Evolutionary conservation across 2,329 filamentous ascomycete genomes (phyloP), one percentile per base, ranked within the genome.

Genomic region (Diatrype stigma): DNA sequence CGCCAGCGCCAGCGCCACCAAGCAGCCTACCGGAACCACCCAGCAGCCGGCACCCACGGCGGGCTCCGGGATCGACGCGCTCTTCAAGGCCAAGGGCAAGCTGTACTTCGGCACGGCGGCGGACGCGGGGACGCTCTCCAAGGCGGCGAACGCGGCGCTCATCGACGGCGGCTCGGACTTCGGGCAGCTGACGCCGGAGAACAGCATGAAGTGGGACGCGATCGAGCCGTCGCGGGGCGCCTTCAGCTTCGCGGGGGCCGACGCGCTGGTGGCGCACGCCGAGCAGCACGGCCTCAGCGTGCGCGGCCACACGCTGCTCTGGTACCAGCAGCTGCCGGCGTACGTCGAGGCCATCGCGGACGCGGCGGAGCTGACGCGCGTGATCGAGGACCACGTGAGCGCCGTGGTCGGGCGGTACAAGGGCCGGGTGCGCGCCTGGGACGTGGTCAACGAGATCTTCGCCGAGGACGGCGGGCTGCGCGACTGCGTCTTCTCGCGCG

Each of bases 401-500:
- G 77, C 74, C 2, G 67, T 83, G 42, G 76, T 84, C 48, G 71
- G 68, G 12, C 73, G 74, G 23, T 86, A 79, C 64, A 81, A 79
- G 68, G 82, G 82, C 57, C 80, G 82, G 67, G 75, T 85, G 53
- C 74, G 77, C 51, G 75, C 74, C 47, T 85, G 79, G 76, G 81
- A 85, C 56, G 81, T 85, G 19, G 73, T 80, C 52, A 85, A 85
- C 63, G 81, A 85, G 62, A 78, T 82, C 61, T 78, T 84, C 61
- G 72, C 74, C 52, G 79, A 85, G 56, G 73, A 81, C 57, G 83
- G 82, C 42, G 68, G 62, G 2, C 73, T 85, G 49, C 80, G 84
- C 44, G 61, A 72, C 37, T 78, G 73, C 22, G 81, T 87, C 59
- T 89, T 86, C 70, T 83, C 73, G 58, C 75, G 78, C 19, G 78